Evolutionary conservation across 2,329 filamentous ascomycete species (phyloP).

Genomic region (Colletotrichum costaricense): DNA sequence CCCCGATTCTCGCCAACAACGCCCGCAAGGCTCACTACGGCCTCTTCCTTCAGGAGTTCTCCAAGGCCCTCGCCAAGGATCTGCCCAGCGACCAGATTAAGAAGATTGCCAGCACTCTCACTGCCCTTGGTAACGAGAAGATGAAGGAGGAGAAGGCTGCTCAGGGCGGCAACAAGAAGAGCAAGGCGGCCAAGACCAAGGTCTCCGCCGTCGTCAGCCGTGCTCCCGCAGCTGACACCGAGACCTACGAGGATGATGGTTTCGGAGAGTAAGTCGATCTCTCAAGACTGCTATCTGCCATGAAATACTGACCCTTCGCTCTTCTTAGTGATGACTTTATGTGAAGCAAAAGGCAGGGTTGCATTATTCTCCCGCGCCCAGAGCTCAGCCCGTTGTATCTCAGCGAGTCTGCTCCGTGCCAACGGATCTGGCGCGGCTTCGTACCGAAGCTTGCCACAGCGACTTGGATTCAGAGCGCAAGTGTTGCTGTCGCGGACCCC

Average conservation of each 20-base stretch:
- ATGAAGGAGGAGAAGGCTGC: slow-evolving; percentile 97
- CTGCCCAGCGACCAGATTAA: slow-evolving; percentile 94
- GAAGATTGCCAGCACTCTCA: slow-evolving; percentile 89
- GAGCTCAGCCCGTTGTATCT: slow-evolving; percentile 12
- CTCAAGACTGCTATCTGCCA: neutral
- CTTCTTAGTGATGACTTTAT: slow-evolving; percentile 75
- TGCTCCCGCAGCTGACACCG: slow-evolving; percentile 74
- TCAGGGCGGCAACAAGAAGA: slow-evolving; percentile 96
- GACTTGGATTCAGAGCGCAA: neutral
- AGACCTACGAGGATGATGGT: slow-evolving; percentile 80
- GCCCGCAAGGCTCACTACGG: slow-evolving; percentile 90
- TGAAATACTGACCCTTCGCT: slow-evolving; percentile 35
- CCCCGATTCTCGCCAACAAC: slow-evolving; percentile 80
- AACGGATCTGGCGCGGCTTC: slow-evolving; percentile 13
- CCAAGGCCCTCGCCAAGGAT: slow-evolving; percentile 87
- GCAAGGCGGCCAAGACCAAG: slow-evolving; percentile 97
- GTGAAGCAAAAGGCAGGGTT: slow-evolving; percentile 58
- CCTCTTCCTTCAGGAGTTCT: slow-evolving; percentile 90
- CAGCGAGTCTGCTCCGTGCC: slow-evolving; percentile 15
- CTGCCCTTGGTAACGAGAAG: slow-evolving; percentile 95
- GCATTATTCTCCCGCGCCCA: slow-evolving; percentile 30
- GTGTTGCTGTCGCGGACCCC: slow-evolving; percentile 10
- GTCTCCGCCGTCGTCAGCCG: slow-evolving; percentile 78
- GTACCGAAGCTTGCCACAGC: slow-evolving; percentile 14
- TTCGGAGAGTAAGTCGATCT: slow-evolving; percentile 81